Evolutionary conservation across 1,284 basidiomycete genomes (phyloP).

Genomic region (Cutaneotrichosporon spelunceum): DNA sequence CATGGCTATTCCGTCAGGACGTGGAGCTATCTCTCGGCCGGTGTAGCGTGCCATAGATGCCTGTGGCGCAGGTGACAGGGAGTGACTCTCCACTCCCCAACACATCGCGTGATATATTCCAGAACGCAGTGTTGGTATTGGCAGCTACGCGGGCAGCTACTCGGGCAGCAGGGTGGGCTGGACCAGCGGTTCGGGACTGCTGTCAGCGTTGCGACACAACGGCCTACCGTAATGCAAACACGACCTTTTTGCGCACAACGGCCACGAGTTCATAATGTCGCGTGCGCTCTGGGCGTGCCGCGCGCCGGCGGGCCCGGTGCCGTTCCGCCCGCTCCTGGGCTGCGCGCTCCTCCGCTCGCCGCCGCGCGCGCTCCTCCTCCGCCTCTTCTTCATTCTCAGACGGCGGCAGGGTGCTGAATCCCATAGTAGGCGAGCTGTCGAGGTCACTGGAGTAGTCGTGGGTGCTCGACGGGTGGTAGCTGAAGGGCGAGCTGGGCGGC

Average conservation of each 20-base stretch:
- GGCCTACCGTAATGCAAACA: constrained; percentile 46
- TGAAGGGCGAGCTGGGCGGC: constrained; percentile 22
- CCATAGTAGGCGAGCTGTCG: constrained; percentile 28
- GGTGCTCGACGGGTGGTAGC: constrained; percentile 10
- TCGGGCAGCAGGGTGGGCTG: constrained; percentile 46
- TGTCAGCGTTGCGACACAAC: not conserved
- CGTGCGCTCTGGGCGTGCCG: constrained; percentile 31
- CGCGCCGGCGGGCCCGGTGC: constrained; percentile 4
- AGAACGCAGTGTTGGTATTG: not conserved
- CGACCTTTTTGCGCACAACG: constrained; percentile 49
- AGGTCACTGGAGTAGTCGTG: constrained; percentile 44
- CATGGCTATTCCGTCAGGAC: too few species aligned
- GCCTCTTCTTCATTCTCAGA: constrained; percentile 18
- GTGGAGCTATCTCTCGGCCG: too few species aligned
- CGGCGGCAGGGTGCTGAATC: constrained; percentile 2
- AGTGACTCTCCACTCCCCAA: too few species aligned
- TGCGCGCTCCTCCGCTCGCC: constrained; percentile 13
- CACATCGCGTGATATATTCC: too few species aligned
- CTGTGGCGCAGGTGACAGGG: too few species aligned
- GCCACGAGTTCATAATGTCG: constrained; percentile 49
- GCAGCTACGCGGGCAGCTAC: not conserved
- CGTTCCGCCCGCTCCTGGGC: constrained; percentile 14
- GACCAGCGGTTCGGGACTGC: constrained; percentile 50
- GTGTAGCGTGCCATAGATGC: too few species aligned
- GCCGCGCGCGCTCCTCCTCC: constrained; percentile 7